These are phyloP conservation scores for Leccinum cinnamomeum DNA, from an alignment of 1,284 basidiomycete species.

Conservation along the genomic window DNA sequence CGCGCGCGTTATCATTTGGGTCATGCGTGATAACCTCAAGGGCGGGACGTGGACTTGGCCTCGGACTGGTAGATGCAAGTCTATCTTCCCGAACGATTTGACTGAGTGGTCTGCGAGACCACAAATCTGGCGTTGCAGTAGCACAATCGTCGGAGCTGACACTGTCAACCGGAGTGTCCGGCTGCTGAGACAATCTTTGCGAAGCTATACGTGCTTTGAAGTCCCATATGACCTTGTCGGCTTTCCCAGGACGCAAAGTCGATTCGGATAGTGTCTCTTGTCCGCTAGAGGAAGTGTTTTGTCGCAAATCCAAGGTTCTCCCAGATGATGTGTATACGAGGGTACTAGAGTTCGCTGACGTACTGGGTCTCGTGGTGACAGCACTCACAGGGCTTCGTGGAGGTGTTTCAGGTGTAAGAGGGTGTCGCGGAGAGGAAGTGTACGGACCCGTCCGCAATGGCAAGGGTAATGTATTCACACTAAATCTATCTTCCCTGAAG, in stretches of 20 bases:
- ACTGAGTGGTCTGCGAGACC: conserved; percentile 36
- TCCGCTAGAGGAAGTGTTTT: conserved; percentile 32
- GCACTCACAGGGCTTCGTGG: conserved; percentile 61
- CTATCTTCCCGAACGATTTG: conserved; percentile 29
- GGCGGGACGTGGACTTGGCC: conserved; percentile 29
- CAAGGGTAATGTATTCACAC: conserved; percentile 25
- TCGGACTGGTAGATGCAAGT: conserved; percentile 15
- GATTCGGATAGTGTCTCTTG: conserved; percentile 36
- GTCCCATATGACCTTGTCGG: conserved; percentile 34
- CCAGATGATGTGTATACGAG: conserved; percentile 28
- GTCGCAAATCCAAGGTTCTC: conserved; percentile 28
- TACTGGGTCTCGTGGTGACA: conserved; percentile 40
- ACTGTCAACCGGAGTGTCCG: conserved; percentile 25
- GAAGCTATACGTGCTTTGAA: conserved; percentile 25
- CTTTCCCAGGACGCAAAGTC: conserved; percentile 34
- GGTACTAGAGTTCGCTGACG: conserved; percentile 29
- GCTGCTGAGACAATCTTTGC: conserved; percentile 20
- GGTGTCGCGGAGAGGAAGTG: conserved; percentile 21
- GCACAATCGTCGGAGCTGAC: conserved; percentile 32
- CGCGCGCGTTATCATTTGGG: conserved; percentile 18
- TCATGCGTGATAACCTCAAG: conserved; percentile 35
- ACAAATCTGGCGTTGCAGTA: conserved; percentile 32
- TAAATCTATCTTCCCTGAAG: conserved; percentile 31
- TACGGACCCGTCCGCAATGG: conserved; percentile 34
- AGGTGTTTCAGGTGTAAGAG: conserved; percentile 37